Evolutionary conservation across 2,329 filamentous ascomycete genomes (phyloP).

Genomic region (Paraconiothyrium brasiliense): DNA sequence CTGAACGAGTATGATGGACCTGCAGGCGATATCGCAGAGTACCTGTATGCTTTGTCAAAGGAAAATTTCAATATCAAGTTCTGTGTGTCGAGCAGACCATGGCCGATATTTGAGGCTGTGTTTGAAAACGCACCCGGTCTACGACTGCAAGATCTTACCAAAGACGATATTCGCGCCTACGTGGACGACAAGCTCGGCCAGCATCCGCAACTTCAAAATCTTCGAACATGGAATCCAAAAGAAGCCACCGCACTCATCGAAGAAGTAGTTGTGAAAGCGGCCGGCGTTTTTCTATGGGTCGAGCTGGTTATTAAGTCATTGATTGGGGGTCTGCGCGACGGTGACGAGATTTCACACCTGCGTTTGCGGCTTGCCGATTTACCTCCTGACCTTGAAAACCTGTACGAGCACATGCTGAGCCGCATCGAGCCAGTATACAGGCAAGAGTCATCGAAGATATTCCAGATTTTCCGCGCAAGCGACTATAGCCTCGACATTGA

Average conservation of each 20-base stretch:
- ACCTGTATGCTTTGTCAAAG: background rate
- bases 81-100: conserved; percentile 3
- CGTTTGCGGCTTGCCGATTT: no score
- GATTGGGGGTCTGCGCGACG: conserved; percentile 15
- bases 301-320: conserved; percentile 18
- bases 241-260: conserved; percentile 2
- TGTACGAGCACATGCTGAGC: no score
- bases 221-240: background rate
- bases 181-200: background rate
- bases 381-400: no score
- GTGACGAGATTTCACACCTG: background rate
- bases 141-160: conserved; percentile 7
- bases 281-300: conserved; percentile 28
- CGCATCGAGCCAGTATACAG: no score
- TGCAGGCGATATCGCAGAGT: no score
- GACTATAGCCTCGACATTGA: no score
- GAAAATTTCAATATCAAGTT: background rate
- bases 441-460: no score
- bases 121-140: conserved; percentile 4
- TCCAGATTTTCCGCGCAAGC: no score
- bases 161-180: conserved; percentile 9
- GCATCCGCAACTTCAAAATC: background rate
- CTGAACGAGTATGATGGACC: background rate
- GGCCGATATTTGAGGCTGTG: background rate
- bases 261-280: conserved; percentile 16